Conservation (phyloP, 192 early-diverging fungal genomes). For the Coemansia aciculifera region DNA sequence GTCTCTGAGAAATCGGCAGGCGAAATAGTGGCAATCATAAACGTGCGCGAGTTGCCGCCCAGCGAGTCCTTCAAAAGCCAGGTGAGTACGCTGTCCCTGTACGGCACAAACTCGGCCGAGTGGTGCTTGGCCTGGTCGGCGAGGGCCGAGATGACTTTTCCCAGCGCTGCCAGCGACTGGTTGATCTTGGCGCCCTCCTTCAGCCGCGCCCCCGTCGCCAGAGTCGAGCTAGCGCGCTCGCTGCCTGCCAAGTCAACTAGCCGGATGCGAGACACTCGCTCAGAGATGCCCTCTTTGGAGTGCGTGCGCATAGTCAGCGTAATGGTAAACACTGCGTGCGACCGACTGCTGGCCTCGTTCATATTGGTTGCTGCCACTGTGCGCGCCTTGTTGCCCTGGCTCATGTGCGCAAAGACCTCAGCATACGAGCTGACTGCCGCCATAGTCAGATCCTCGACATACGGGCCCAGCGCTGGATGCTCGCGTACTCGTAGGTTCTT, state of each 20-base stretch:
- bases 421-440: constrained; percentile 74
- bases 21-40: constrained; percentile 79
- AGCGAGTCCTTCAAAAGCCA: constrained; percentile 84
- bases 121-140: constrained; percentile 63
- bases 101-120: constrained; percentile 73
- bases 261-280: constrained; percentile 77
- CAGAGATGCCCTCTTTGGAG: constrained; percentile 60
- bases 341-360: constrained; percentile 89
- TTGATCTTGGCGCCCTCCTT: constrained; percentile 97
- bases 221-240: constrained; percentile 86
- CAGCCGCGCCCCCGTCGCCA: constrained; percentile 77
- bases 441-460: constrained; percentile 89
- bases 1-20: constrained; percentile 77
- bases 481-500: constrained; percentile 76
- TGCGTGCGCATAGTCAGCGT: constrained; percentile 67
- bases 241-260: constrained; percentile 93
- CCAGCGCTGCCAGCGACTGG: constrained; percentile 85
- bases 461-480: constrained; percentile 77
- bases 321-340: constrained; percentile 83
- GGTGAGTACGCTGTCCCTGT: constrained; percentile 87
- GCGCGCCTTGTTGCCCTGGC: constrained; percentile 75
- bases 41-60: constrained; percentile 82
- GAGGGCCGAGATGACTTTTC: constrained; percentile 91
- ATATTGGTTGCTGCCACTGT: constrained; percentile 93
- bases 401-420: constrained; percentile 74